Base-by-base conservation (phyloP, 345 rosid species). In the Aquilaria malaccensis region DNA sequence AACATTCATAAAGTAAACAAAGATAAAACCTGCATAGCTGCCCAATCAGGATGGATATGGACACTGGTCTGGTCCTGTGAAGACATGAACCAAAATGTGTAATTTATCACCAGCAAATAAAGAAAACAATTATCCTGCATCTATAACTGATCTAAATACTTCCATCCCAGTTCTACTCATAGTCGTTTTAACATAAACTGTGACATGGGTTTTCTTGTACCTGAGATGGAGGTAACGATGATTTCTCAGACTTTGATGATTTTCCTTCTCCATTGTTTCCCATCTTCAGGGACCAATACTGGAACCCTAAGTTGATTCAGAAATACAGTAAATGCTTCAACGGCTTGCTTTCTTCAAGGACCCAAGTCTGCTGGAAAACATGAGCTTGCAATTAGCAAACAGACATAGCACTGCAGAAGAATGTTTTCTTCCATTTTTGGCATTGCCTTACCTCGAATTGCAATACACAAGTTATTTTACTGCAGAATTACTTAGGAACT, bases 31-130 rank as follows among this genome's bases (percentile, higher is more conserved):
- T 89, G 97, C 88, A 89, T 81, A 65, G 88, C 89, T 37, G 91
- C 88, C 98, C 97, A 89, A 69, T 93, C 97, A 64, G 91, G 83
- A 75, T 85, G 87, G 31, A 80, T 77, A 74, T 85, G 98, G 63
- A 82, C 58, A 74, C 74, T 85, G 64, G 84, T 63, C 70, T 82
- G 97, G 67, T 89, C 98, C 97, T 93, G 80, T 55, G 58, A 67
- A 72, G 77, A 67, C 33, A 52, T 31, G 14, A 62, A 49, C 43
- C 14, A 37, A 4, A 37, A 37, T 3, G 7, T 37, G 43, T 37
- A 37, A 37, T 37, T 37, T 5, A 37, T 37, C 43, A 37, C 43
- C 43, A 37, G 43, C 5, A 37, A 37, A 5, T 9, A 37, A 9
- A 37, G 43, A 37, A 37, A 37, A 37, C 43, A 4, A 37, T 37